Evolutionary conservation across 108 stramenopile species (phyloP), one percentile per base, ranked within the genome.

Genomic region (Nitzschia sp.): DNA sequence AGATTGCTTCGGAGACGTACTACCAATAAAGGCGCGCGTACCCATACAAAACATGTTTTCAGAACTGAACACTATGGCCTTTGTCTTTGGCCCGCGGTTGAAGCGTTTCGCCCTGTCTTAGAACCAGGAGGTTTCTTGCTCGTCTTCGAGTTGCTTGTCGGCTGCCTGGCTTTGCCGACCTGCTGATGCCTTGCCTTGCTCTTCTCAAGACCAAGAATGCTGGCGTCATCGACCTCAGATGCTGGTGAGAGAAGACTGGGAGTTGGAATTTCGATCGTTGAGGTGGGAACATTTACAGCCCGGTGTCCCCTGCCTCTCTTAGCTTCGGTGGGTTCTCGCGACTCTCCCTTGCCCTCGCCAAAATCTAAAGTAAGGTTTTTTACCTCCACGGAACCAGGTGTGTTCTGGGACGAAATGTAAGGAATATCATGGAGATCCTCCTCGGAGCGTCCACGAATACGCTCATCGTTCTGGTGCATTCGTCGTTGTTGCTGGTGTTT

Each of bases 171-270:
- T n/a, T n/a, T n/a, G n/a, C n/a, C n/a, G n/a, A n/a, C 24, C 19
- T 53, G 13, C 13, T n/a, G 21, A 53, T 53, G 24, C 24, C 51
- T 53, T 53, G 21, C 51, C 19, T 53, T 19, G 8, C 51, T n/a
- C 18, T 53, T 6, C 26, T 66, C 65, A 1, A 66, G 9, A 28
- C 65, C 65, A 23, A 66, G 45, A 19, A 66, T 53, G 48, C 65
- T 66, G 9, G 25, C 18, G 30, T 66, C 65, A 13, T 66, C 65
- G 15, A 30, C 29, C 0, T 66, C 17, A 1, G 28, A 8, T 42
- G 9, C 38, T 42, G 9, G 38, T 42, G 38, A 42, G 38, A 9
- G 6, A 13, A 42, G 13, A 42, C 13, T 42, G 6, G 61, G 61
- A 23, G 61, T 62, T 45, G 61, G 61, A 42, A 62, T 32, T 24